Conservation (phyloP, 2,329 filamentous ascomycete species). For the Diaporthe eres region DNA sequence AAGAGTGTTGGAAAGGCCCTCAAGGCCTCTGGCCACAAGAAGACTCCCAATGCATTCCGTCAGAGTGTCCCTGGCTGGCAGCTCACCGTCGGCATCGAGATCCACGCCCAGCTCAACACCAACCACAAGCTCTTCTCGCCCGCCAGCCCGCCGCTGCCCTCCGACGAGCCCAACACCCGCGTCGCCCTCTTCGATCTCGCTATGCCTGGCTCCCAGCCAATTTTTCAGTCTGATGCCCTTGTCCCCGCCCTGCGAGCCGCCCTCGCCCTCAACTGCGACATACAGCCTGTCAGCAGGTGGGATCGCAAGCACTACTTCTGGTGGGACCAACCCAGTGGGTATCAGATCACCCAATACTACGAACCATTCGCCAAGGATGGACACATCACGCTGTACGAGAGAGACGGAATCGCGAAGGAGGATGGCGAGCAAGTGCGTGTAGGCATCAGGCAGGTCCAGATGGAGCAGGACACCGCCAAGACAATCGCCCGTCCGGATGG, state of each 20-base stretch:
- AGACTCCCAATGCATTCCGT: constrained; percentile 60
- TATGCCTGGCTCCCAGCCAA: constrained; percentile 88
- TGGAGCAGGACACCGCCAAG: constrained; percentile 98
- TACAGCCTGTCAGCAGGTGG: constrained; percentile 85
- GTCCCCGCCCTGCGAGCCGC: constrained; percentile 93
- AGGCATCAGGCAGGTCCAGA: constrained; percentile 92
- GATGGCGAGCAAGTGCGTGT: constrained; percentile 80
- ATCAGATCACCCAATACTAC: constrained; percentile 99
- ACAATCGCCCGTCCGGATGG: constrained; percentile 83
- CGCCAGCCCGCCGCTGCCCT: constrained; percentile 64
- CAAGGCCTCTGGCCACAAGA: constrained; percentile 60
- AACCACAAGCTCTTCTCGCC: constrained; percentile 89
- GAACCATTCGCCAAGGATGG: constrained; percentile 79
- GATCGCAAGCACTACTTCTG: constrained; percentile 99
- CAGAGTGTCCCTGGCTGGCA: constrained; percentile 83
- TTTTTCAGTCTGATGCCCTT: constrained; percentile 86
- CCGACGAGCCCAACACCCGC: constrained; percentile 83
- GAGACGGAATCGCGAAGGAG: constrained; percentile 84
- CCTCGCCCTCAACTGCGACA: constrained; percentile 83
- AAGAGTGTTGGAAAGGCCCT: constrained; percentile 75
- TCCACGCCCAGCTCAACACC: constrained; percentile 96
- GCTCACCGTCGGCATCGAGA: constrained; percentile 95
- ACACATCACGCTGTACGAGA: constrained; percentile 75
- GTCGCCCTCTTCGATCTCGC: constrained; percentile 91
- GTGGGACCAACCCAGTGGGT: constrained; percentile 96